phyloP scores from a whole-genome alignment of 148 eudicot species.

The Simmondsia chinensis region DNA sequence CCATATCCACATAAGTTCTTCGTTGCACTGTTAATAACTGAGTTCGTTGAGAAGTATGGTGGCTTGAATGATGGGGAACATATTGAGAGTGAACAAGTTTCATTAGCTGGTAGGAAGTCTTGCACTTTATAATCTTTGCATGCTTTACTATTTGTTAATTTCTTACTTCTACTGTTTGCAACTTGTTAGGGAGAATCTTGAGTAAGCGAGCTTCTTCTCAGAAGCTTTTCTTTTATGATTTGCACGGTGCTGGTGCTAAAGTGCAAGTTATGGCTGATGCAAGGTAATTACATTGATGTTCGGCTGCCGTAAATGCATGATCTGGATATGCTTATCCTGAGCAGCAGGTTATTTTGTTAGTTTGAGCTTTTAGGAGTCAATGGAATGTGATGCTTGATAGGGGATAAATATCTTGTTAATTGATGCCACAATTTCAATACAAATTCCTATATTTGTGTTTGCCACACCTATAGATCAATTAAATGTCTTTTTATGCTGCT shows the following conservation, averaged over 20 bases:
- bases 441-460: no score
- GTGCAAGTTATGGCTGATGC: conserved; percentile 96
- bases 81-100: conserved; percentile 53
- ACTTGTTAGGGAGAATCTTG: conserved; percentile 69
- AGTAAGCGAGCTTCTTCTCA: conserved; percentile 85
- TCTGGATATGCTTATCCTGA: background rate
- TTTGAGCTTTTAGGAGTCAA: background rate
- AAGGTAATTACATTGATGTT: conserved; percentile 32
- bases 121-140: background rate
- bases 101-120: conserved; percentile 55
- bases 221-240: conserved; percentile 81
- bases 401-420: no score
- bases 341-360: background rate
- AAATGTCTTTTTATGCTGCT: no score
- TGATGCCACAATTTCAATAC: no score
- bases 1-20: conserved; percentile 91
- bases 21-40: conserved; percentile 38
- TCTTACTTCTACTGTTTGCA: background rate
- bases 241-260: conserved; percentile 65
- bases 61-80: conserved; percentile 51
- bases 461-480: no score
- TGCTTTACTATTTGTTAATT: background rate
- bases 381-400: no score
- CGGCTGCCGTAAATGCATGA: background rate
- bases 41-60: conserved; percentile 55